Conservation (phyloP, 176 grass and related monocot genomes). For the Ensete ventricosum region DNA sequence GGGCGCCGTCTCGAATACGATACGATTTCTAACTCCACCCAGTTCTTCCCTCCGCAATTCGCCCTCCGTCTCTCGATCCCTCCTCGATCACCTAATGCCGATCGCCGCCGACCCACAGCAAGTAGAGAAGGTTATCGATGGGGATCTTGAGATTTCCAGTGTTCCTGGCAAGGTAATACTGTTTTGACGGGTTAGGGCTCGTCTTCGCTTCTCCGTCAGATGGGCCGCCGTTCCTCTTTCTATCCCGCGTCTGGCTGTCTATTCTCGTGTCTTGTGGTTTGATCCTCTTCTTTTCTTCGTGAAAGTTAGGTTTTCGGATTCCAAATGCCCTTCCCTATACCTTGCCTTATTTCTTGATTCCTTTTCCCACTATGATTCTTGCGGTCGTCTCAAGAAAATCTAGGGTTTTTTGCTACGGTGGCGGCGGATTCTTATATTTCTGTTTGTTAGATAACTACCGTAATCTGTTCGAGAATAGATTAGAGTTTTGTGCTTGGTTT, state of each 20-base stretch:
- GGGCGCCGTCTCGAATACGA: constrained; percentile 11
- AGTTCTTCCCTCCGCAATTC: neutral
- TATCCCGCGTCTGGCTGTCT: neutral
- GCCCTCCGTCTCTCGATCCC: neutral
- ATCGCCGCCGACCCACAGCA: constrained; percentile 45
- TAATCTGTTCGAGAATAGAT: neutral
- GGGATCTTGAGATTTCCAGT: neutral
- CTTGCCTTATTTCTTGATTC: too few relatives aligned
- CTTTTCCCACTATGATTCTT: too few relatives aligned
- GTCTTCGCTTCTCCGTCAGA: neutral
- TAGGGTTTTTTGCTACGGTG: neutral
- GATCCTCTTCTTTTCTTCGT: neutral
- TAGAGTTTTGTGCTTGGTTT: neutral
- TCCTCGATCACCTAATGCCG: constrained; percentile 30
- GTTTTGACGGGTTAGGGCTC: neutral
- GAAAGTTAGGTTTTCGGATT: too few relatives aligned
- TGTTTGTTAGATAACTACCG: too few relatives aligned
- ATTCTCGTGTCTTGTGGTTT: neutral
- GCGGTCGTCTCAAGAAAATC: too few relatives aligned
- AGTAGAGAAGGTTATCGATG: constrained; percentile 45
- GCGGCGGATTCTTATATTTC: neutral
- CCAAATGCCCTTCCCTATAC: too few relatives aligned
- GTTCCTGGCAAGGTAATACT: neutral
- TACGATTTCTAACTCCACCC: neutral
- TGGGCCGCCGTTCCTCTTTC: neutral